Base-by-base conservation (phyloP, 768 basidiomycete species). In the Sistotremastrum suecicum region DNA sequence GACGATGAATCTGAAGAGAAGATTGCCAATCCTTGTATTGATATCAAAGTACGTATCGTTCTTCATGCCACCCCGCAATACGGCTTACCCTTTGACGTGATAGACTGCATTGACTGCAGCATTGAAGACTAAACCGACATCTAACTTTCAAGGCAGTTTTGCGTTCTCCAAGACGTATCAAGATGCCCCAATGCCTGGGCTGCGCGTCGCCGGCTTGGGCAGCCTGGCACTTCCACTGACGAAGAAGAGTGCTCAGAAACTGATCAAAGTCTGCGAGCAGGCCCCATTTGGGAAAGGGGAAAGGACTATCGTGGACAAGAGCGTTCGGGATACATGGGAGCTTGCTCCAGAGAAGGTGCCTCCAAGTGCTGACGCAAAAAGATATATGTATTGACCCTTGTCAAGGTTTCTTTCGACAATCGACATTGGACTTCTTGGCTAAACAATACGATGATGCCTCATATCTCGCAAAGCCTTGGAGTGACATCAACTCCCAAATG, bases 281-380 rank as follows among this genome's bases (percentile, higher is more conserved):
- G 68, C 72, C 3, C 68, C 70, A 1, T 74, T 66, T 52, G 72
- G 71, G 1, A 63, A 65, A 44, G 69, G 67, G 10, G 61, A 65
- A 34, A 54, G 60, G 7, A 72, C 68, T 0, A 50, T 71, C 6
- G 60, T 71, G 1, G 64, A 73, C 48, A 70, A 57, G 37, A 51
- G 58, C 1, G 69, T 72, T 5, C 56, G 71, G 8, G 66, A 74
- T 59, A 72, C 69, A 3, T 75, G 70, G 70, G 70, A 74, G 51
- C 67, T 75, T 40, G 66, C 70, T 43, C 63, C 68, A 0, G 50
- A 48, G 1, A 52, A 58, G 41, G 58, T 58, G 20, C 20, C 20
- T 20, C 20, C 2, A 30, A 6, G 39, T 51, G 1, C 31, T n/a
- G 28, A n/a, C 5, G n/a, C 37, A 5, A 11, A 44, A 1, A 3